Evolutionary conservation across 1,139 yeast species (phyloP), one percentile per base, ranked within the genome.

Genomic region (Eremothecium sinecaudum): DNA sequence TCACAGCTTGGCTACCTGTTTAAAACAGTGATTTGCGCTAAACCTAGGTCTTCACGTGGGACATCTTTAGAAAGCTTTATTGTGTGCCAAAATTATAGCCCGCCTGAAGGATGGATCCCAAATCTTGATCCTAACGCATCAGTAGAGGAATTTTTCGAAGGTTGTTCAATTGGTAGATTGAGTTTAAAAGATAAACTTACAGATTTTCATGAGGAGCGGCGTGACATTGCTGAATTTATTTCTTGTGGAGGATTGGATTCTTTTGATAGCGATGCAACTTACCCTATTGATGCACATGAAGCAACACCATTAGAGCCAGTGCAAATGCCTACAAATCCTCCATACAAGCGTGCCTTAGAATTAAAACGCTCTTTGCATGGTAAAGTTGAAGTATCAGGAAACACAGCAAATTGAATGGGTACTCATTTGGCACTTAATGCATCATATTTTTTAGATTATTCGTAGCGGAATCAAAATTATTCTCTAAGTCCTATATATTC

Each of bases 291-390:
- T 18, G 39, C 30, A 5, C 44, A 57, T 13, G n/a, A 20, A 5
- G 14, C 23, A 2, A 22, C 33, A 3, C 64, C 58, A 33, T 61
- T 90, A 42, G 92, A 83, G 42, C 97, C 97, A 0, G 93, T 90
- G 10, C 97, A 90, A 53, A 67, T 75, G 58, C 98, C 98, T 4
- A 87, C 95, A 0, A 92, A 94, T 18, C 97, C 98, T 1, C 96
- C 97, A 2, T 90, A 90, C 58, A 87, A 87, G 58, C 73, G 75
- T 38, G 97, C 97, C 0, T 61, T 90, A 38, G 94, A 86, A 53
- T 67, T 81, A 71, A 87, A 83, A 59, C 69, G 96, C 53, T 69
- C 70, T n/a, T n/a, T n/a, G n/a, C n/a, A n/a, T n/a, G n/a, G n/a
- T n/a, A n/a, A n/a, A n/a, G n/a, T n/a, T n/a, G n/a, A n/a, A n/a